These are phyloP conservation scores for Aspergillus sp. DNA, from an alignment of 2,329 filamentous ascomycete genomes.

Conservation along the genomic window DNA sequence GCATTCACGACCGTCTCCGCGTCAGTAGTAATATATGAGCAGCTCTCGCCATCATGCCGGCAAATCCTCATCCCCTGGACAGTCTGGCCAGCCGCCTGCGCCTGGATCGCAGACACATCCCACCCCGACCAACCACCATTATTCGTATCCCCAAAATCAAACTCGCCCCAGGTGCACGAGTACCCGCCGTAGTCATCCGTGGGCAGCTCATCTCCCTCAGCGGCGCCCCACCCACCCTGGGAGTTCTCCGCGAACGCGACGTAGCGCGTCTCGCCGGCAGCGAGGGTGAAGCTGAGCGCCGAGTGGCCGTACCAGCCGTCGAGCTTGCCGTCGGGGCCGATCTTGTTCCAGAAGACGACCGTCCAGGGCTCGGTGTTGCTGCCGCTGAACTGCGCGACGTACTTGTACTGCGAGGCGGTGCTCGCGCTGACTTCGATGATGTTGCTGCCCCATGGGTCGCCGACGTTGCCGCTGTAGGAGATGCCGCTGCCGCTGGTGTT, in stretches of 20 bases:
- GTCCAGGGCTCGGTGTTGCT: slow-evolving; percentile 30
- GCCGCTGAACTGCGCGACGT: slow-evolving; percentile 35
- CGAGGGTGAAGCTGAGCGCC: slow-evolving; percentile 31
- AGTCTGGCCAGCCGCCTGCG: slow-evolving; percentile 27
- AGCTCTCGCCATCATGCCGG: slow-evolving; percentile 19
- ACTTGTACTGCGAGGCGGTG: slow-evolving; percentile 34
- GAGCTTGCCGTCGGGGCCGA: slow-evolving; percentile 33
- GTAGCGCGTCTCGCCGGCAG: slow-evolving; percentile 31
- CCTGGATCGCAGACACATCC: slow-evolving; percentile 40
- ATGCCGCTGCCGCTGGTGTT: slow-evolving; percentile 18
- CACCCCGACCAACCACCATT: slow-evolving; percentile 39
- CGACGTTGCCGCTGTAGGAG: slow-evolving; percentile 36
- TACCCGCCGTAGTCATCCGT: slow-evolving; percentile 32
- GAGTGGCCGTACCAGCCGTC: slow-evolving; percentile 38
- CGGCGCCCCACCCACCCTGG: slow-evolving; percentile 38
- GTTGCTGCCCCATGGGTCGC: slow-evolving; percentile 41
- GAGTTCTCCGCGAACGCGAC: slow-evolving; percentile 40
- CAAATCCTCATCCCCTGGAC: slow-evolving; percentile 41
- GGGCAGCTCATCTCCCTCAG: slow-evolving; percentile 24
- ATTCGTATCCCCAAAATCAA: slow-evolving; percentile 32
- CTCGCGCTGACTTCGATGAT: slow-evolving; percentile 34
- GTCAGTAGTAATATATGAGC: slow-evolving; percentile 27
- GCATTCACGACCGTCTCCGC: slow-evolving; percentile 25
- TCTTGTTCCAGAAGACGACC: slow-evolving; percentile 42
- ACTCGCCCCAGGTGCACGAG: slow-evolving; percentile 40